phyloP scores from a whole-genome alignment of 2,329 filamentous ascomycete genomes.

The Helicocarpus griseus region DNA sequence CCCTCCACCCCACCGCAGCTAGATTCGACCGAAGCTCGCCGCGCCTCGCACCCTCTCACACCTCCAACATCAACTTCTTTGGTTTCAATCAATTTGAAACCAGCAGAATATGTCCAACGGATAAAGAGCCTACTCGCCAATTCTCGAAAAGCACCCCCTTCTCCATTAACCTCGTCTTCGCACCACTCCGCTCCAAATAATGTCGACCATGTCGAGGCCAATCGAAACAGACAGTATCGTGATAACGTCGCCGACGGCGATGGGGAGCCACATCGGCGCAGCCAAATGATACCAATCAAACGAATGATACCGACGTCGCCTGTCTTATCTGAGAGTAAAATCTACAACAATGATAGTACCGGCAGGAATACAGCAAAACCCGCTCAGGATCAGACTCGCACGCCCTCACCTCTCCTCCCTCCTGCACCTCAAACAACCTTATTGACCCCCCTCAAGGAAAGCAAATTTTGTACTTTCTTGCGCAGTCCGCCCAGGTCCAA shows the following conservation, averaged over 20 bases:
- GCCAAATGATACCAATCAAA: background rate
- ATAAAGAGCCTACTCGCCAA: background rate
- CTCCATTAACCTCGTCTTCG: background rate
- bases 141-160: background rate
- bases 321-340: background rate
- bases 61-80: background rate
- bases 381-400: background rate
- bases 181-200: background rate
- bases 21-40: background rate
- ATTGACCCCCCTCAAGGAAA: slow-evolving; percentile 4
- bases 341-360: background rate
- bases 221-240: background rate
- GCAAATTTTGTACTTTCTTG: slow-evolving; percentile 3
- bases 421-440: background rate
- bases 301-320: background rate
- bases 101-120: slow-evolving; percentile 1
- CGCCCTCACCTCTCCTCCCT: background rate
- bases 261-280: background rate
- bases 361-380: background rate
- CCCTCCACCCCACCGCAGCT: background rate
- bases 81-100: background rate
- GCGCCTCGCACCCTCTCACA: background rate
- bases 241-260: background rate
- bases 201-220: background rate
- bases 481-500: slow-evolving; percentile 3